These are phyloP conservation scores for Chaetomium globosum DNA, from an alignment of 2,329 filamentous ascomycete species.

Conservation along the genomic window DNA sequence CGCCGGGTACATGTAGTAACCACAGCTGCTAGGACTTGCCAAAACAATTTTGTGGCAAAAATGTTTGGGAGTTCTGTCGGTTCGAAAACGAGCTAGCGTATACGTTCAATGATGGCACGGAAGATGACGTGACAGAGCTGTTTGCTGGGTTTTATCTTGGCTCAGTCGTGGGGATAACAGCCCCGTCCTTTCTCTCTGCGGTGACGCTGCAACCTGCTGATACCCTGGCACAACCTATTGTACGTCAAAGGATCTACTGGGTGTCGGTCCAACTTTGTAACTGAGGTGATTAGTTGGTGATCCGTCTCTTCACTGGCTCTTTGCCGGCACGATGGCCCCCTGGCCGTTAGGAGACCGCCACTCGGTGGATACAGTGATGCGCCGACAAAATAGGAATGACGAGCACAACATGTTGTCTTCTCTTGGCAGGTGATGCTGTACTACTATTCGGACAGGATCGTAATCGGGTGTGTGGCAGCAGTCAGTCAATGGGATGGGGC, in stretches of 20 bases:
- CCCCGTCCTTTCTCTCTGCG: neutral
- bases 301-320: neutral
- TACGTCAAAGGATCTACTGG: neutral
- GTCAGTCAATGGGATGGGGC: neutral
- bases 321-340: neutral
- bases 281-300: neutral
- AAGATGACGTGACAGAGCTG: neutral
- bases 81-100: neutral
- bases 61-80: neutral
- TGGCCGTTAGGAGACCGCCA: neutral
- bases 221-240: neutral
- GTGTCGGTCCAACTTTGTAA: neutral
- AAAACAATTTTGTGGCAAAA: neutral
- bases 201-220: neutral
- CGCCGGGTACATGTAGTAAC: too few relatives aligned
- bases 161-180: neutral
- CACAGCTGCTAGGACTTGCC: neutral
- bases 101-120: neutral
- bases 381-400: neutral
- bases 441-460: slow-evolving; percentile 20
- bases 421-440: neutral
- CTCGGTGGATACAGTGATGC: neutral
- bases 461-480: slow-evolving; percentile 4
- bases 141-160: neutral
- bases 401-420: neutral